phyloP scores from a whole-genome alignment of 2,329 filamentous ascomycete species.

The Penicillium janthinellum region DNA sequence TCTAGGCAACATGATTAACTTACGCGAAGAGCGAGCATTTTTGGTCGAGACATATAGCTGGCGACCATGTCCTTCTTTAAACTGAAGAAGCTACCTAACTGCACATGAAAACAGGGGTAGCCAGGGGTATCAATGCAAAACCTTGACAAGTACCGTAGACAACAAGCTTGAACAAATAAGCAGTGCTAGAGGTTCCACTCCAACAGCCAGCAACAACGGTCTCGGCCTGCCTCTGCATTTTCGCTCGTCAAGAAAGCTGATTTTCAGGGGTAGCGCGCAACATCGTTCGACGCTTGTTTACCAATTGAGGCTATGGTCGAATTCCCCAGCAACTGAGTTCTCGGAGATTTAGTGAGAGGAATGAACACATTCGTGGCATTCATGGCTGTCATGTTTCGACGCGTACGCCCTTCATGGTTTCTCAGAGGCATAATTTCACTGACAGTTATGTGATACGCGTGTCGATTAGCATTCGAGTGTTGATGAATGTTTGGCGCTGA shows the following conservation, averaged over 20 bases:
- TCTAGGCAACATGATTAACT: too few relatives aligned
- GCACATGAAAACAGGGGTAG: neutral
- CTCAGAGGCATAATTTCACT: neutral
- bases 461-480: neutral
- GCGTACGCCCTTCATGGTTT: neutral
- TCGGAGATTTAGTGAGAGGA: conserved; percentile 20
- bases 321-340: conserved; percentile 15
- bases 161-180: neutral
- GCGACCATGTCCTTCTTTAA: neutral
- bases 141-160: neutral
- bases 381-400: conserved; percentile 7
- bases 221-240: neutral
- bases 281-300: neutral
- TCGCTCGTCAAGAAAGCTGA: neutral
- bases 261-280: neutral
- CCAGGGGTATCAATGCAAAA: neutral
- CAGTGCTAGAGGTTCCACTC: neutral
- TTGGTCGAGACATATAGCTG: neutral
- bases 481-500: too few relatives aligned
- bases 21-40: neutral
- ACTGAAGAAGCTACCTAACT: neutral
- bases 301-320: conserved; percentile 11
- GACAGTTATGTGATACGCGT: neutral
- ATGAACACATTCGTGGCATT: conserved; percentile 14
- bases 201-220: neutral